Evolutionary conservation across 768 basidiomycete species (phyloP), one percentile per base, ranked within the genome.

Genomic region (Lentinula detonsa): DNA sequence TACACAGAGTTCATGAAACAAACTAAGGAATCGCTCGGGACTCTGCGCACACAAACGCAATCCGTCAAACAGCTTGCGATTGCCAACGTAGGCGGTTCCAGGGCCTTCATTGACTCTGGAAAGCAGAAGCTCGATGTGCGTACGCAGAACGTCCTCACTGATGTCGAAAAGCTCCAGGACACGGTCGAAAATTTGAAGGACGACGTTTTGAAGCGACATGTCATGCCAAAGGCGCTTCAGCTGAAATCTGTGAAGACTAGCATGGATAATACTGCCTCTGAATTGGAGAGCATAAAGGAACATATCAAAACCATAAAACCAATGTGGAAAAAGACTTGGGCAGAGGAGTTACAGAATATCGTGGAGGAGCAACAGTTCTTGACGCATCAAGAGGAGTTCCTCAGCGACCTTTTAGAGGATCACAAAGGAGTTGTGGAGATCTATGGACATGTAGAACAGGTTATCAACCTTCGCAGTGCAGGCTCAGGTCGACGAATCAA

Each of bases 271-370:
- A 82, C 88, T 31, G 80, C 85, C 16, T 72, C 75, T 9, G 89
- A 95, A 74, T 79, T 98, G 48, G 81, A 86, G 63, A 87, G 84
- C 67, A 76, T 98, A 61, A 85, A 85, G 68, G 85, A 88, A 66
- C 93, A 96, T 72, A 90, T 98, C 65, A 84, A 87, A 66, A 90
- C 91, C 10, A 83, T 95, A 68, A 93, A 90, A 68, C 94, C 96
- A 46, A 93, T 92, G 83, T 99, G 96, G 96, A 92, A 95, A 80
- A 94, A 95, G 81, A 98, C 95, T 18, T 99, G 96, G 96, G 91
- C 92, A 68, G 87, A 93, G 69, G 96, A 99, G 75, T 72, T 99
- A 70, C 90, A 93, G 78, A 93, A 93, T 65, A 95, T 99, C 60
- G 90, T 98, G 61, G 95, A 97, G 71, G 96, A 99, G 72, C 95